Percentiles rank a stretch among this genome's conserved stretches.
phyloP scores from a whole-genome alignment of 352 stramenopile species.

The Stramenopiles sp. region DNA sequence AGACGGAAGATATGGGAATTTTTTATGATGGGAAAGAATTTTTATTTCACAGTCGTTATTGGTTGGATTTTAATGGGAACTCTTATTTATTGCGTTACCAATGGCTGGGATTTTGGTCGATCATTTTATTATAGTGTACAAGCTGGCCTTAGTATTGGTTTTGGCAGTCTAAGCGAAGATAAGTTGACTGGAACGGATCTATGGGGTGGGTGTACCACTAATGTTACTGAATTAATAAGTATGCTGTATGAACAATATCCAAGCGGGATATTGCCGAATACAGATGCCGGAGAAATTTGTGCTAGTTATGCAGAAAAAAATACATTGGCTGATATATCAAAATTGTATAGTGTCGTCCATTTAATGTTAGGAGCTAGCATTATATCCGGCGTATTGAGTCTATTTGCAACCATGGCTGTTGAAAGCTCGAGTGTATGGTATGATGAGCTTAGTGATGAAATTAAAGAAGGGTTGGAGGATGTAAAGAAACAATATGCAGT shows the following conservation, averaged over 20 bases:
- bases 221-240: not conserved
- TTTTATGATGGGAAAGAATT: not conserved
- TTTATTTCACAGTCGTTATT: not conserved
- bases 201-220: not conserved
- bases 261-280: not conserved
- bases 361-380: not conserved
- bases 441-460: too few relatives aligned
- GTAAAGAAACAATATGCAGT: not conserved
- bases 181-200: not conserved
- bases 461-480: too few relatives aligned
- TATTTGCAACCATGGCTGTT: constrained; percentile 6
- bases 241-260: not conserved
- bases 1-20: not conserved
- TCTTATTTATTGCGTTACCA: not conserved
- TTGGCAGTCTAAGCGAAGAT: not conserved
- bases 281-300: not conserved
- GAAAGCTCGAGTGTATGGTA: not conserved
- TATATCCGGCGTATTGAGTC: not conserved
- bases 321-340: not conserved
- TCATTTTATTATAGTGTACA: constrained; percentile 5
- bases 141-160: not conserved
- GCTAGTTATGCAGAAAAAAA: not conserved
- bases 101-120: not conserved
- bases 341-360: not conserved
- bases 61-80: not conserved